Evolutionary conservation across 805 yeast species (phyloP), one percentile per base, ranked within the genome.

Genomic region (Suhomyces vadensis): DNA sequence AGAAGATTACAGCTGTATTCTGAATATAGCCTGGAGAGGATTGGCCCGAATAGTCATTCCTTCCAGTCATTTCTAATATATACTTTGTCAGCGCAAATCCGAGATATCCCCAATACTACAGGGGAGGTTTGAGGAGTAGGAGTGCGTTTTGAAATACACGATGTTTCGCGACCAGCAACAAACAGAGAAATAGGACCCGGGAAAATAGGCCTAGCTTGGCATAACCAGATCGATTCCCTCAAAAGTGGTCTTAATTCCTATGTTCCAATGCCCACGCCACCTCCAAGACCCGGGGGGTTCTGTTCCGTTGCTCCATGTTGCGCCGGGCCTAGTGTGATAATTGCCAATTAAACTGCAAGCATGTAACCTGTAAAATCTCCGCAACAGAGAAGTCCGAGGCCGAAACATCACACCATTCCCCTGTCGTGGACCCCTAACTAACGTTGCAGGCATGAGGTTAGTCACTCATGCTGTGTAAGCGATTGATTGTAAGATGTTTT

Each of bases 341-440:
- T 14, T 29, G 6, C 16, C 33, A 14, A 29, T 14, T 29, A 29
- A 29, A 29, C 33, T 29, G 33, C 5, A 29, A 29, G 31, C n/a
- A 29, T 14, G 17, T 14, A 29, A 29, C 19, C 33, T 29, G 19
- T 29, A 29, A n/a, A n/a, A n/a, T 24, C 26, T 11, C 37, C 45
- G 51, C 51, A 42, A 36, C 27, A 37, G 37, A 44, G 51, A 48
- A 48, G 47, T 48, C 51, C 51, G 51, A 48, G 47, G 35, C 51
- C 51, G 51, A 48, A 36, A 26, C 31, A 37, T 42, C 43, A 38
- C 41, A 17, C 41, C 41, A 38, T 16, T 16, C 20, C 9, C 11
- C 20, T 8, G 7, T 27, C 17, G 31, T 27, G 31, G 31, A 14
- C n/a, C n/a, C n/a, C n/a, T n/a, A n/a, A n/a, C n/a, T n/a, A n/a